A percentile compares a stretch with the other conserved stretches of the same genome.
Conservation (phyloP, 306 rosid genomes). For the Sophora flavescens region DNA sequence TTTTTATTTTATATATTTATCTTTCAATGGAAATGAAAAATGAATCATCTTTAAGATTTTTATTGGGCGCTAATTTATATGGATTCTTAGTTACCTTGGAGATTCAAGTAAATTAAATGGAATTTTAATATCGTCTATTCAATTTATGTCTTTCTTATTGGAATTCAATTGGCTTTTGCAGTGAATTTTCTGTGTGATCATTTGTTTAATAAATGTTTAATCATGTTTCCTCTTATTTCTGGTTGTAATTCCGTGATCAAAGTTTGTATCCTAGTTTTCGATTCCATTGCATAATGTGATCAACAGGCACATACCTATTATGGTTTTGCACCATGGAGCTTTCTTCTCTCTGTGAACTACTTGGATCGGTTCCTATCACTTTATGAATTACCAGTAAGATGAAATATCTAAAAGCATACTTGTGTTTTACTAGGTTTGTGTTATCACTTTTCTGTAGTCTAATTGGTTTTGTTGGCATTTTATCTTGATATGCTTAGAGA, state of each 20-base stretch:
- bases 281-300: conserved; percentile 40
- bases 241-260: conserved; percentile 17
- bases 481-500: conserved; percentile 46
- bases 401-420: conserved; percentile 9
- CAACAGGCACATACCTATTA: conserved; percentile 68
- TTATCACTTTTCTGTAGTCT: conserved; percentile 28
- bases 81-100: conserved; percentile 2
- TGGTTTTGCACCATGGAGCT: conserved; percentile 65
- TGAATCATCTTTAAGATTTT: neutral
- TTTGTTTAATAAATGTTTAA: conserved; percentile 18
- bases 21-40: conserved; percentile 26
- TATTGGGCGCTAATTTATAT: neutral
- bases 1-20: too few relatives aligned
- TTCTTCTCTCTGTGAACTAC: conserved; percentile 75
- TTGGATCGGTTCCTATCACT: conserved; percentile 80
- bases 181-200: neutral
- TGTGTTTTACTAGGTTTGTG: conserved; percentile 10
- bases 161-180: too few relatives aligned
- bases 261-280: conserved; percentile 12
- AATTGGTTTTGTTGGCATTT: conserved; percentile 25
- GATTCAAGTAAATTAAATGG: conserved; percentile 9
- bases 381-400: conserved; percentile 70
- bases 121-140: neutral
- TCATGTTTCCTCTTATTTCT: conserved; percentile 17
- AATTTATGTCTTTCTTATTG: conserved; percentile 33